phyloP scores from a whole-genome alignment of 2,329 filamentous ascomycete species.

The Phialemonium atrogriseum region DNA sequence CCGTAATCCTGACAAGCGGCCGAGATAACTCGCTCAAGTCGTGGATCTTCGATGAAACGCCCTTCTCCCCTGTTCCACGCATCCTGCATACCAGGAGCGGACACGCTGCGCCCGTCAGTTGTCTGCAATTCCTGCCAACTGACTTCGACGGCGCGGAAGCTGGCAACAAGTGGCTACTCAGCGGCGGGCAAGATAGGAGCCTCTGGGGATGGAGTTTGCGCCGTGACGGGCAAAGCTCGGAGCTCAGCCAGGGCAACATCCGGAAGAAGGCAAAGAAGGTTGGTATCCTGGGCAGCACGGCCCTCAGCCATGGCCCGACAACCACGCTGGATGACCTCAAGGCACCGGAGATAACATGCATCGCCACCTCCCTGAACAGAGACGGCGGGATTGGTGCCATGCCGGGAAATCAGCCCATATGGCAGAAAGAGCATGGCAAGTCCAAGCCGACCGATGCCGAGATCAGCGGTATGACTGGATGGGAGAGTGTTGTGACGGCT shows the following conservation, averaged over 20 bases:
- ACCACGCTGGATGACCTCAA: constrained; percentile 69
- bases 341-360: constrained; percentile 83
- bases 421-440: constrained; percentile 67
- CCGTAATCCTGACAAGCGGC: constrained; percentile 82
- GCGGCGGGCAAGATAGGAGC: constrained; percentile 80
- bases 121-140: constrained; percentile 75
- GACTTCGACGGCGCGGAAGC: constrained; percentile 84
- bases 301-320: constrained; percentile 50
- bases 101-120: constrained; percentile 78
- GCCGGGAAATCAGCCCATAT: constrained; percentile 69
- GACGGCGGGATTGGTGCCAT: constrained; percentile 89
- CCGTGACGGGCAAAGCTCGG: constrained; percentile 85
- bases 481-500: constrained; percentile 94
- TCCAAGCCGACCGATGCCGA: constrained; percentile 60
- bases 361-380: constrained; percentile 85
- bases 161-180: constrained; percentile 88
- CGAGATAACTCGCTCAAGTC: constrained; percentile 90
- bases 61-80: constrained; percentile 79
- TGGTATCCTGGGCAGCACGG: constrained; percentile 56
- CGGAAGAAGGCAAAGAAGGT: constrained; percentile 84
- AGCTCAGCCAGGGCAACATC: constrained; percentile 84
- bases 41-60: constrained; percentile 92
- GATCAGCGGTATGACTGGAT: constrained; percentile 72
- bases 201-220: constrained; percentile 96
- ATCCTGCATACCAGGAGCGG: constrained; percentile 80